These are phyloP conservation scores for Neonectria hederae DNA, from an alignment of 2,329 filamentous ascomycete species.

Conservation along the genomic window DNA sequence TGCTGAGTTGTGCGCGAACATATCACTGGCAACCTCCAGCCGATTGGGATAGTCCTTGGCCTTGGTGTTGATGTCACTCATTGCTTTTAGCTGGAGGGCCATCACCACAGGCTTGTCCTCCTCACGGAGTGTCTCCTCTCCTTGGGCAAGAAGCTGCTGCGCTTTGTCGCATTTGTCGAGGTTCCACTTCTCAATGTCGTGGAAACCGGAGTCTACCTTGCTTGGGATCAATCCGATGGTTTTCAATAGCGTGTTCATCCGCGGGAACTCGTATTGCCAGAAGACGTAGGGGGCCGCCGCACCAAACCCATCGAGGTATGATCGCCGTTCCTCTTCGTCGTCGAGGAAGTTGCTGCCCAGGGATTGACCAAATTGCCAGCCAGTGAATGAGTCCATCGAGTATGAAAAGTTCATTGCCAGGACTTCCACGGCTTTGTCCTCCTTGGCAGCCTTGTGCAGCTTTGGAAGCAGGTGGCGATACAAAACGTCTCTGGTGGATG, in stretches of 20 bases:
- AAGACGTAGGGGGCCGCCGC: slow-evolving; percentile 17
- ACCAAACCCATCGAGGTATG: slow-evolving; percentile 23
- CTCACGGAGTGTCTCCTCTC: not conserved
- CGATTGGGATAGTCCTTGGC: slow-evolving; percentile 2
- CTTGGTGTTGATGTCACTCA: slow-evolving; percentile 5
- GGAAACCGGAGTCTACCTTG: slow-evolving; percentile 20
- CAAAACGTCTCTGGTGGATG: too few species aligned
- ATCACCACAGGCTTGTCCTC: slow-evolving; percentile 16
- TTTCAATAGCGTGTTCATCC: slow-evolving; percentile 3
- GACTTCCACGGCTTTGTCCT: slow-evolving; percentile 14
- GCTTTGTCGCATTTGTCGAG: slow-evolving; percentile 21
- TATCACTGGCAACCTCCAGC: slow-evolving; percentile 17
- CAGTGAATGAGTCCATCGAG: slow-evolving; percentile 27
- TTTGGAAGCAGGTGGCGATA: not conserved
- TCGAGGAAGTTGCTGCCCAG: slow-evolving; percentile 26
- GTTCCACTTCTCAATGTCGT: slow-evolving; percentile 19
- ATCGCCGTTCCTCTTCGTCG: slow-evolving; percentile 18
- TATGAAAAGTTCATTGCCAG: slow-evolving; percentile 23
- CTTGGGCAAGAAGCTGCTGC: slow-evolving; percentile 4
- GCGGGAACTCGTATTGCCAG: slow-evolving; percentile 22
- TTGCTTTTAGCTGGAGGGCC: slow-evolving; percentile 11
- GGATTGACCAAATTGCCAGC: slow-evolving; percentile 24
- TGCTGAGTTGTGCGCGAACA: slow-evolving; percentile 18
- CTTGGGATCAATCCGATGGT: slow-evolving; percentile 14
- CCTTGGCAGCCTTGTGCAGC: not conserved